Conservation (phyloP, 352 stramenopile species). For the Peronosclerospora sorghi region DNA sequence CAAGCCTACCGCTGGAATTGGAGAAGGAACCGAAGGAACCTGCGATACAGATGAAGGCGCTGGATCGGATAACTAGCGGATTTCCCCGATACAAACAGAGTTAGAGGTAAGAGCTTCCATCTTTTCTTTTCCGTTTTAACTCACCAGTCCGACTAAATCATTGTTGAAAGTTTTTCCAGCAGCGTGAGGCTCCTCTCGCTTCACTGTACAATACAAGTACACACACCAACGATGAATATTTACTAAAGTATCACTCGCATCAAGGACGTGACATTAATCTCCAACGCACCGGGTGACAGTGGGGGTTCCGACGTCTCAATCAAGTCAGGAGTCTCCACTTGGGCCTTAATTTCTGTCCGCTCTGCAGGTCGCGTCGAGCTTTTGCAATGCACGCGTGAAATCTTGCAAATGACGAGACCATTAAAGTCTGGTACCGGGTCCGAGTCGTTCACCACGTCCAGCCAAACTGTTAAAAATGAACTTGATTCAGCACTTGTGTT, state of each 20-base stretch:
- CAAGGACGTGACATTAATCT: not conserved
- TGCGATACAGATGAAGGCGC: constrained; percentile 31
- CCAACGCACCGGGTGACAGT: constrained; percentile 13
- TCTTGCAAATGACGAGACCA: constrained; percentile 70
- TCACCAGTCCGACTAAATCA: constrained; percentile 69
- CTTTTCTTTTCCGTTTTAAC: not conserved
- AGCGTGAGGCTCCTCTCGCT: constrained; percentile 34
- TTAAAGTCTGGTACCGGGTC: constrained; percentile 74
- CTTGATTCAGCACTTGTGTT: not conserved
- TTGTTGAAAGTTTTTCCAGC: constrained; percentile 64
- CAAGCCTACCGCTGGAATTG: constrained; percentile 22
- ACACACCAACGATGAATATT: not conserved
- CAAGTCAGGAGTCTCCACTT: constrained; percentile 44
- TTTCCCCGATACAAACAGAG: not conserved
- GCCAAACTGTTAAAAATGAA: constrained; percentile 40
- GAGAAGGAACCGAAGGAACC: constrained; percentile 24
- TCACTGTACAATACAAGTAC: constrained; percentile 17
- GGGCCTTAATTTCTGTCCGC: constrained; percentile 20
- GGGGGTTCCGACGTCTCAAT: constrained; percentile 54
- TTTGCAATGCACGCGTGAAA: constrained; percentile 51
- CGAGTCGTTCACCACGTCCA: constrained; percentile 61
- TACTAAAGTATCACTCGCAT: not conserved
- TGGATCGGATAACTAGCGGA: constrained; percentile 42
- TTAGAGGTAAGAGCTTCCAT: not conserved
- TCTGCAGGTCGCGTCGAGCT: constrained; percentile 31